These are phyloP conservation scores for Suillus lakei DNA, from an alignment of 768 basidiomycete species.

Conservation along the genomic window DNA sequence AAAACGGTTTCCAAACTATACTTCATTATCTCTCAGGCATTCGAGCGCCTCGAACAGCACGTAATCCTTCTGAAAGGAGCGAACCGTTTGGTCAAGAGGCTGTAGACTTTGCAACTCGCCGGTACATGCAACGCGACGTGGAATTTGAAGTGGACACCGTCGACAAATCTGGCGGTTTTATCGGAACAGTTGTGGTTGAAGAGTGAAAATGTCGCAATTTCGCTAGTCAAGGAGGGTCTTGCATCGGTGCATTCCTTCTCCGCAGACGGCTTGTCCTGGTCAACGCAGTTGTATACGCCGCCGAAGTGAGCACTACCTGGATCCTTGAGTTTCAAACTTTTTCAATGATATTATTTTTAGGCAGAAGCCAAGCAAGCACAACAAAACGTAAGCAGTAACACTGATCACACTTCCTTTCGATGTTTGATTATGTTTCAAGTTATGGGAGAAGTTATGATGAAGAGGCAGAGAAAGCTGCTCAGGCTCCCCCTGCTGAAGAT, in stretches of 20 bases:
- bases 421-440: constrained; percentile 45
- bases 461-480: constrained; percentile 61
- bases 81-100: constrained; percentile 91
- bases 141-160: constrained; percentile 90
- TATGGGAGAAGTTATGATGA: constrained; percentile 89
- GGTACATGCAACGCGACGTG: constrained; percentile 93
- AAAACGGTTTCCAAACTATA: not conserved
- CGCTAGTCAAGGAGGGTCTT: constrained; percentile 85
- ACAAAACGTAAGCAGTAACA: constrained; percentile 65
- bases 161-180: constrained; percentile 96
- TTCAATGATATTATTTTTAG: constrained; percentile 38
- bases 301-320: constrained; percentile 60
- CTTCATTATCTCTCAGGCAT: constrained; percentile 61
- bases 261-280: constrained; percentile 81
- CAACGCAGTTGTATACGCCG: constrained; percentile 78
- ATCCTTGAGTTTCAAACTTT: not conserved
- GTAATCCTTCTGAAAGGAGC: constrained; percentile 79
- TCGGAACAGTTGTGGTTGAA: constrained; percentile 87
- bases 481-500: constrained; percentile 48
- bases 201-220: constrained; percentile 82
- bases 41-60: constrained; percentile 86
- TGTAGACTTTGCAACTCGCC: constrained; percentile 73
- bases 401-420: constrained; percentile 3
- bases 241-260: constrained; percentile 90
- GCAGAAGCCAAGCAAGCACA: constrained; percentile 81